Base-by-base conservation (phyloP, 1,284 basidiomycete genomes). In the Trichosporon faecale region DNA sequence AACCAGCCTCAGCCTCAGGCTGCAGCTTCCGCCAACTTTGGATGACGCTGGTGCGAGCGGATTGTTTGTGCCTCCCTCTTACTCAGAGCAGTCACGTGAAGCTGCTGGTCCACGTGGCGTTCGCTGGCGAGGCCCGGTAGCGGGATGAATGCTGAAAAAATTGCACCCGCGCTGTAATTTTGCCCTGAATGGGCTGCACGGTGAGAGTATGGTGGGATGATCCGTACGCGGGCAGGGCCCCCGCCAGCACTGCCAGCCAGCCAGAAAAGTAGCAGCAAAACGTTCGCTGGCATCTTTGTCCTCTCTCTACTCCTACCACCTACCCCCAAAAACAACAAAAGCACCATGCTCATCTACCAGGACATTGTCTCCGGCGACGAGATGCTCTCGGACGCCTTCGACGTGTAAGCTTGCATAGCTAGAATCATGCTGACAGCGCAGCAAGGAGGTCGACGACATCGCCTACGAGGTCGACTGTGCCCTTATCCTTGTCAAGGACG, bases 331-430 rank as follows among this genome's bases (percentile, higher is more conserved):
- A 68, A 37, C 57, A 83, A 18, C 52, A 67, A 66, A 66, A 37
- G 49, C 68, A 71, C 46, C 60, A 84, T 84, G 83, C 69, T 83
- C 61, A 75, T 84, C 70, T 84, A 79, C 80, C 69, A 72, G 66
- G 86, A 86, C 79, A 81, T 92, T 74, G 61, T 98, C 71, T 85
- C 89, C 73, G 89, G 85, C 74, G 95, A 98, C 83, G 96, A 99
- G 88, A 92, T 99, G 88, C 88, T 93, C 88, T 94, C 94, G 61
- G 94, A 96, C 86, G 94, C 95, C 76, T 98, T 91, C 87, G 89
- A 90, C 63, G 66, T 91, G 92, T 94, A 78, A 77, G 89, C 52
- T 35, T 25, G 27, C 14, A 3, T 14, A n/a, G 31, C 25, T 2
- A 18, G 44, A 44, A 23, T 21, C 16, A 3, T 29, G 23, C 18